These are phyloP conservation scores for Penicillium subrubescens DNA, from an alignment of 495 filamentous ascomycete species.

Conservation along the genomic window DNA sequence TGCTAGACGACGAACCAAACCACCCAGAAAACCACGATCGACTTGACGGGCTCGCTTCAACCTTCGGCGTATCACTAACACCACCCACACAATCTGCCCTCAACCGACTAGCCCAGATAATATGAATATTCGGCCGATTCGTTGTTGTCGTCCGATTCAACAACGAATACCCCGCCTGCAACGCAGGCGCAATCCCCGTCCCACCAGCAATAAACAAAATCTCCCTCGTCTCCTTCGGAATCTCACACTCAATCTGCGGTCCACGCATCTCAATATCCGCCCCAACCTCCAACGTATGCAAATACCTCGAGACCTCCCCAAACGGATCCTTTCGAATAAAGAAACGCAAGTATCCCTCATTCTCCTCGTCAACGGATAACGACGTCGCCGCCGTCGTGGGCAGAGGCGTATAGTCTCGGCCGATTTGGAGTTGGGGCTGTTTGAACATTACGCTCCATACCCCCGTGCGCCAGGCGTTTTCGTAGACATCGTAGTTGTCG, in stretches of 20 bases:
- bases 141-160: conserved; percentile 35
- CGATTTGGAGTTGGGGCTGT: conserved; percentile 89
- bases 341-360: conserved; percentile 51
- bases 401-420: conserved; percentile 84
- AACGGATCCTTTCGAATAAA: conserved; percentile 56
- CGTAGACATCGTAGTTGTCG: conserved; percentile 46
- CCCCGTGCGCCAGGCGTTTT: conserved; percentile 58
- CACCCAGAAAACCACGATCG: conserved; percentile 38
- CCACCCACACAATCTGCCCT: conserved; percentile 61
- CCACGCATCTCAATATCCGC: conserved; percentile 74
- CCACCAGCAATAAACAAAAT: conserved; percentile 89
- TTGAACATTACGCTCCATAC: conserved; percentile 90
- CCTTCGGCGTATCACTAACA: conserved; percentile 30
- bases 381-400: conserved; percentile 48
- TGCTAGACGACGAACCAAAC: conserved; percentile 22
- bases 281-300: conserved; percentile 63
- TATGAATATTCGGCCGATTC: conserved; percentile 49
- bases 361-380: conserved; percentile 33
- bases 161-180: conserved; percentile 72
- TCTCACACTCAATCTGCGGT: conserved; percentile 69
- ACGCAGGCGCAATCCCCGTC: conserved; percentile 88
- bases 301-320: conserved; percentile 68
- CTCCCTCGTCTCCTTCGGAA: conserved; percentile 53
- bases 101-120: conserved; percentile 69
- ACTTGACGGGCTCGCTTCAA: conserved; percentile 3